Conservation (phyloP, 768 basidiomycete genomes). For the Lactarius psammicola region DNA sequence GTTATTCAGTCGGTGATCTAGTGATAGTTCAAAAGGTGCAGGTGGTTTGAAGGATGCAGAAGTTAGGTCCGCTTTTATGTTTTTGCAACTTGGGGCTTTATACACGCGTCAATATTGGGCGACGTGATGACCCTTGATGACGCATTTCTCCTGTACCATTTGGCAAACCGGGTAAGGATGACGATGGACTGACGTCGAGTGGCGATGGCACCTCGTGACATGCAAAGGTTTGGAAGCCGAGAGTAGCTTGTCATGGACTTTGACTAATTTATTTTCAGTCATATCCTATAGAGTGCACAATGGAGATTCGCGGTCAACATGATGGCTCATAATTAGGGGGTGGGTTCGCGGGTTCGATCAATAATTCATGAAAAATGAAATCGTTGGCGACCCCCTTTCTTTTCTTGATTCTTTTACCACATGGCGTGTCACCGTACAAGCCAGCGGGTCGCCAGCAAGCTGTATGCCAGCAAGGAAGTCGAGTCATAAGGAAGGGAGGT, state of each 20-base stretch:
- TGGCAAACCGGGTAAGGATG: background rate
- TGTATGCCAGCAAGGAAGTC: too few relatives aligned
- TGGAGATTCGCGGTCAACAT: too few relatives aligned
- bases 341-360: too few relatives aligned
- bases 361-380: too few relatives aligned
- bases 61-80: background rate
- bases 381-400: too few relatives aligned
- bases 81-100: conserved; percentile 5
- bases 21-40: background rate
- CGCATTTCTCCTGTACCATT: background rate
- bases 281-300: background rate
- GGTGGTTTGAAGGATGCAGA: background rate
- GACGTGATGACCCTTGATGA: background rate
- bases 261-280: background rate
- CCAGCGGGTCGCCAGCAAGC: too few relatives aligned
- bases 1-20: background rate
- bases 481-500: too few relatives aligned
- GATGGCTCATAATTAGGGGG: too few relatives aligned
- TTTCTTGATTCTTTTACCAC: too few relatives aligned
- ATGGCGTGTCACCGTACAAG: too few relatives aligned
- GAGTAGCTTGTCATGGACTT: background rate
- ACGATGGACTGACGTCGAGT: conserved; percentile 15
- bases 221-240: too few relatives aligned
- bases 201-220: too few relatives aligned
- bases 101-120: background rate